Conservation (phyloP, 306 rosid species). For the Canavalia ensiformis region DNA sequence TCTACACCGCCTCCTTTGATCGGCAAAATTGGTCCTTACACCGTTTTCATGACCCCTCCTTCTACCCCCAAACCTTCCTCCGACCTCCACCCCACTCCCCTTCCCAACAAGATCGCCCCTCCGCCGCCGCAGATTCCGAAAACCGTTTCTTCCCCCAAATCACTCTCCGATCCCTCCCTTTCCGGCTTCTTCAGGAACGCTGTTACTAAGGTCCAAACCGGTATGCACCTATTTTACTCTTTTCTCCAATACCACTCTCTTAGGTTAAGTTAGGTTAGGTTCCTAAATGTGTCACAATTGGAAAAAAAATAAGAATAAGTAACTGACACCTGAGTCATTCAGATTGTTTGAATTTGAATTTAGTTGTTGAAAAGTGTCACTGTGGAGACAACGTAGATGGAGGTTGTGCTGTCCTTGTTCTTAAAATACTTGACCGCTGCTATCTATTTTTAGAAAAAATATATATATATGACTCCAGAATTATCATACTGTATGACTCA, state of each 20-base stretch:
- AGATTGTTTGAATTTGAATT: conserved; percentile 21
- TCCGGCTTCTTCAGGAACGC: conserved; percentile 78
- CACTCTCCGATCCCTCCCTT: conserved; percentile 60
- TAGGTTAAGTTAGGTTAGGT: background rate
- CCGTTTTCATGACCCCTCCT: conserved; percentile 98
- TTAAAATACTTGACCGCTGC: background rate
- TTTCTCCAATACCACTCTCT: background rate
- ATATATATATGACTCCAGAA: background rate
- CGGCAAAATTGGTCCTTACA: conserved; percentile 98
- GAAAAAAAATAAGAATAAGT: background rate
- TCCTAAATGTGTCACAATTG: background rate
- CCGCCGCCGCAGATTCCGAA: conserved; percentile 88
- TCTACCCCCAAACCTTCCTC: conserved; percentile 73
- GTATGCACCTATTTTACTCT: conserved; percentile 52
- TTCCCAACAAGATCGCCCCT: conserved; percentile 80
- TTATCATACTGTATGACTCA: conserved; percentile 8
- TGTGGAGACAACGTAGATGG: background rate
- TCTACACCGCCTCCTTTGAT: conserved; percentile 89
- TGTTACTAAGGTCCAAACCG: conserved; percentile 78
- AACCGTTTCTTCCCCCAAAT: conserved; percentile 47
- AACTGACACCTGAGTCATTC: no score
- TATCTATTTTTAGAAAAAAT: conserved; percentile 17
- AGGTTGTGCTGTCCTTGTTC: background rate
- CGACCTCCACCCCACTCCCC: conserved; percentile 48
- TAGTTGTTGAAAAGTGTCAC: conserved; percentile 24